Evolutionary conservation across 2,329 filamentous ascomycete genomes (phyloP), one percentile per base, ranked within the genome.

Genomic region (Aureobasidium melanogenum): DNA sequence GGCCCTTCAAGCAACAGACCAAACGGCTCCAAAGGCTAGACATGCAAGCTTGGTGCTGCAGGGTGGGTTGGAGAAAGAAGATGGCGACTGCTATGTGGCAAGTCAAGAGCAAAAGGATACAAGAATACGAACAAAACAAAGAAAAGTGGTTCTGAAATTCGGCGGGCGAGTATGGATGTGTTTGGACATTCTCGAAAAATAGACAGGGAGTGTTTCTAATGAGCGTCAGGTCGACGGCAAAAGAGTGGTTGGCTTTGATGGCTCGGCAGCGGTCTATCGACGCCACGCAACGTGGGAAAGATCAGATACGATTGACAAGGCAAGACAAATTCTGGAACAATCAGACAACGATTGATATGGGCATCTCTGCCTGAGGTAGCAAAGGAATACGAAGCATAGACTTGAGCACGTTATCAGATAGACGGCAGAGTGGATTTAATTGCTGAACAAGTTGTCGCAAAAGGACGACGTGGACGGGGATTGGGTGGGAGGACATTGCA

Each of bases 231-330:
- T 30, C 14, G 19, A 57, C 28, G 34, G 41, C 30, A 57, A 41
- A 28, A 36, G 41, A 38, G 54, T 51, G 41, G 36, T 57, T 44
- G 32, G 38, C 34, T 39, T 26, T 19, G 24, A 48, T 28, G 34
- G 54, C 54, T 57, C 46, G 54, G 54, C 54, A 44, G 39, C 52
- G 52, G 50, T n/a, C n/a, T 30, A 30, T 57, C 15, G 14, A 30
- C 54, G 54, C 54, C 41, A 47, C 39, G 54, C 54, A 47, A 56
- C 52, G 39, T 54, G 52, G 52, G 32, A 15, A n/a, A 32, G 38
- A 56, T 26, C 32, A 15, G 32, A 36, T 15, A 36, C 10, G 52
- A 44, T 54, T 54, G 50, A 28, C 39, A 34, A 30, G n/a, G 41
- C 24, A 28, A 22, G 26, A 34, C 38, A 10, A 24, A 12, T 22